A percentile compares a stretch with the other conserved stretches of the same genome.
Conservation (phyloP, 1,139 yeast genomes). For the Blastobotrys buckinghamii region DNA sequence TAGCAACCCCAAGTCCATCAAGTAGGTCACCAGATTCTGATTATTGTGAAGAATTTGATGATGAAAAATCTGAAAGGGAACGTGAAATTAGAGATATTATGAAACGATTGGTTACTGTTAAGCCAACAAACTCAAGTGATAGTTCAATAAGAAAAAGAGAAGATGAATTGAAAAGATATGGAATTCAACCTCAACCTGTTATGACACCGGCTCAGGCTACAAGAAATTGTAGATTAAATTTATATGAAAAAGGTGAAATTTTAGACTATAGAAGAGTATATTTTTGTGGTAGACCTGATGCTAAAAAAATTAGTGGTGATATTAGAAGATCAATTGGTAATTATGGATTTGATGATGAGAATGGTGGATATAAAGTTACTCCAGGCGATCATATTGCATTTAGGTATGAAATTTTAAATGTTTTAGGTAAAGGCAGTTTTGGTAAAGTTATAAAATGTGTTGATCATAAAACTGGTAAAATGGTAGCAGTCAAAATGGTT, state of each 20-base stretch:
- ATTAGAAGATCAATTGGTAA: constrained; percentile 39
- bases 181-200: constrained; percentile 13
- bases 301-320: constrained; percentile 36
- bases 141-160: constrained; percentile 10
- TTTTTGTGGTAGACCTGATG: constrained; percentile 38
- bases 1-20: constrained; percentile 4
- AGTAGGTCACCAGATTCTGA: neutral
- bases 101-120: constrained; percentile 18
- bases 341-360: constrained; percentile 68
- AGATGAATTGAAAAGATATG: constrained; percentile 10
- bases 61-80: constrained; percentile 2
- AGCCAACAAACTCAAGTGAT: constrained; percentile 16
- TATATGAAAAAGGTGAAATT: constrained; percentile 51
- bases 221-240: constrained; percentile 18
- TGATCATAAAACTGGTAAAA: constrained; percentile 55
- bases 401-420: constrained; percentile 55
- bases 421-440: constrained; percentile 77
- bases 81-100: constrained; percentile 18
- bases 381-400: constrained; percentile 71
- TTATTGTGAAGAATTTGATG: neutral
- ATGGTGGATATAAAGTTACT: constrained; percentile 55
- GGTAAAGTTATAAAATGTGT: constrained; percentile 69
- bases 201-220: constrained; percentile 28
- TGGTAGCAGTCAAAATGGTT: constrained; percentile 71
- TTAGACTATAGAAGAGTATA: constrained; percentile 37